Evolutionary conservation across 371 early-diverging fungal genomes (phyloP).

Genomic region (Rhizopus microsporus): DNA sequence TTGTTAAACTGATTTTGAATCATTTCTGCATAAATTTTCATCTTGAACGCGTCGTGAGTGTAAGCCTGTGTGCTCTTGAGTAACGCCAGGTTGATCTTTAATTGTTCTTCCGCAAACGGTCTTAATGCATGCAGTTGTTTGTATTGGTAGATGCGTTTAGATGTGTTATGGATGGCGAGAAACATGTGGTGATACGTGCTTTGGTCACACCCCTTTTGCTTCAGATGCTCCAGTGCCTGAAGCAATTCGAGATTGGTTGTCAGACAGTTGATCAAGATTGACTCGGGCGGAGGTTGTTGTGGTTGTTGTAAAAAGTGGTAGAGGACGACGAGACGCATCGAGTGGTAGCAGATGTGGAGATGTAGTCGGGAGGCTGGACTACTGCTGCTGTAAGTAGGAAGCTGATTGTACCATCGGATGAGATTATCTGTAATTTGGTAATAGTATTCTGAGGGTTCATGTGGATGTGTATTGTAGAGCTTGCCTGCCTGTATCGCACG

Average conservation of each 20-base stretch:
- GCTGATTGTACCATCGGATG: slow-evolving; percentile 27
- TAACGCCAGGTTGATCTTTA: slow-evolving; percentile 36
- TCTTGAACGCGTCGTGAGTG: slow-evolving; percentile 43
- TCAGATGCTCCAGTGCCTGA: slow-evolving; percentile 33
- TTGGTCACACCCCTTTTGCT: slow-evolving; percentile 43
- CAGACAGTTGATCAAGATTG: slow-evolving; percentile 38
- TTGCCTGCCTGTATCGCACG: slow-evolving; percentile 28
- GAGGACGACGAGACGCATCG: slow-evolving; percentile 44
- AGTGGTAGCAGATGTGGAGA: slow-evolving; percentile 45
- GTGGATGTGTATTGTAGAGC: slow-evolving; percentile 14
- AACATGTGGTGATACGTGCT: slow-evolving; percentile 57
- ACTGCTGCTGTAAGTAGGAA: slow-evolving; percentile 12
- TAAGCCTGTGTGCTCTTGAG: slow-evolving; percentile 46
- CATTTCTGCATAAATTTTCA: slow-evolving; percentile 44
- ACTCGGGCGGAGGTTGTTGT: slow-evolving; percentile 19
- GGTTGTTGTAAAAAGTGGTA: slow-evolving; percentile 38
- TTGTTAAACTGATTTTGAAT: slow-evolving; percentile 38
- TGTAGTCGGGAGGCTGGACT: slow-evolving; percentile 24
- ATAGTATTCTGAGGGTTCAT: slow-evolving; percentile 33
- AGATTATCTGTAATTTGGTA: slow-evolving; percentile 31
- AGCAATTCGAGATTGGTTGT: slow-evolving; percentile 38
- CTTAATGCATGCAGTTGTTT: not conserved
- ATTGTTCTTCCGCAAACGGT: slow-evolving; percentile 31
- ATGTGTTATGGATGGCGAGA: slow-evolving; percentile 48
- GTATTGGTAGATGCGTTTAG: slow-evolving; percentile 34